Percentiles rank a stretch among this genome's conserved stretches.
Conservation (phyloP, 768 basidiomycete species). For the Phaeotremella skinneri region DNA sequence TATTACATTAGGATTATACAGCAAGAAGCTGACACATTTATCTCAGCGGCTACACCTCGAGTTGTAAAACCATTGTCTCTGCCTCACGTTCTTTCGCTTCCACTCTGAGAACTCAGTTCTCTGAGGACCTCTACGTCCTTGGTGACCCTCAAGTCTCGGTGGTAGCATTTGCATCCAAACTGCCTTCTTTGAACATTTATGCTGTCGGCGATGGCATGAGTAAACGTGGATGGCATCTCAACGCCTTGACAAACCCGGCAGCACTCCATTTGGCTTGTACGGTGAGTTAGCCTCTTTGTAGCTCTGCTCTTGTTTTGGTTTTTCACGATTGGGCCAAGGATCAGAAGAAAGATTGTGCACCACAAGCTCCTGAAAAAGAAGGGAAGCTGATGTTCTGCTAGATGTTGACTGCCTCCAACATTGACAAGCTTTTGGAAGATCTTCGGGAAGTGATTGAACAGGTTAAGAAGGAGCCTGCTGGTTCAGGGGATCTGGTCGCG, state of each 20-base stretch:
- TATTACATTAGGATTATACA: neutral
- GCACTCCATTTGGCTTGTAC: constrained; percentile 93
- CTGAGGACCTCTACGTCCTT: constrained; percentile 74
- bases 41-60: constrained; percentile 76
- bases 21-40: neutral
- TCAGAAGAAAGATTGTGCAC: no score
- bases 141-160: constrained; percentile 88
- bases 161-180: constrained; percentile 76
- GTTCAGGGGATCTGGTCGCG: constrained; percentile 78
- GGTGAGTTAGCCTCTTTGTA: constrained; percentile 56
- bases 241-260: constrained; percentile 71
- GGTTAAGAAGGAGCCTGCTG: constrained; percentile 64
- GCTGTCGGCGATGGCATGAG: constrained; percentile 89
- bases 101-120: constrained; percentile 57
- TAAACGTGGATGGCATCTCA: constrained; percentile 85
- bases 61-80: constrained; percentile 77
- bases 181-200: constrained; percentile 64
- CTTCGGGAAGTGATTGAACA: constrained; percentile 73
- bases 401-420: constrained; percentile 73
- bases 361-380: neutral
- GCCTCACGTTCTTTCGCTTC: constrained; percentile 65
- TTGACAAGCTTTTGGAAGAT: constrained; percentile 78
- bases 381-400: constrained; percentile 46
- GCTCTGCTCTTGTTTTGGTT: neutral
- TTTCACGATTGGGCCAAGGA: neutral